phyloP scores from a whole-genome alignment of 176 grass and related monocot species.

The Hsuehochloa calcarea region DNA sequence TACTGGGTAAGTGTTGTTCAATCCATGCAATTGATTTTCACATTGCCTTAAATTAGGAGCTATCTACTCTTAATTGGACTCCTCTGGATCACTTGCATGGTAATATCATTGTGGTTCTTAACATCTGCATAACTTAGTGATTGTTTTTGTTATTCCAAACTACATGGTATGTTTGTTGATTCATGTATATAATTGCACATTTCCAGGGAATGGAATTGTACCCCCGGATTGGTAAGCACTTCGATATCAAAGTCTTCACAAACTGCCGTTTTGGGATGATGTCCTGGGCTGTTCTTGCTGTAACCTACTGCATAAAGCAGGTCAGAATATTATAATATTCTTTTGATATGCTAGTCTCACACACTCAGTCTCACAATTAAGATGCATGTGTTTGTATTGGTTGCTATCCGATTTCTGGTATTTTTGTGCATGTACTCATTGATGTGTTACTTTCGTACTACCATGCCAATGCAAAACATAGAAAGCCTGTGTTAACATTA shows the following conservation, averaged over 20 bases:
- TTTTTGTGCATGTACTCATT: not conserved
- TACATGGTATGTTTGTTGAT: conserved; percentile 2
- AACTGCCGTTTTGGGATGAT: conserved; percentile 99
- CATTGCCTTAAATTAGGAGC: not conserved
- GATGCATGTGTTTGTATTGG: not conserved
- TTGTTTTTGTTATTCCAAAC: not conserved
- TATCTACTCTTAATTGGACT: not conserved
- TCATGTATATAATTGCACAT: conserved; percentile 10
- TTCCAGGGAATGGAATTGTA: conserved; percentile 94
- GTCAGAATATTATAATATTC: conserved; percentile 41
- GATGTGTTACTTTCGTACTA: not conserved
- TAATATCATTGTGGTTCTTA: not conserved
- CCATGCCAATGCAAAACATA: conserved; percentile 8
- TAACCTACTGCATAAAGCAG: conserved; percentile 99
- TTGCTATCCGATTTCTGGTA: not conserved
- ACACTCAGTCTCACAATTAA: not conserved
- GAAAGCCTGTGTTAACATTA: not conserved
- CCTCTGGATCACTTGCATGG: not conserved
- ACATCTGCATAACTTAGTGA: not conserved
- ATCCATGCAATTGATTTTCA: not conserved
- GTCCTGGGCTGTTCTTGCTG: conserved; percentile 99
- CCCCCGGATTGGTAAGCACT: conserved; percentile 91
- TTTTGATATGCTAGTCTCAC: conserved; percentile 13
- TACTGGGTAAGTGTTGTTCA: conserved; percentile 71
- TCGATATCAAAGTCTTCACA: conserved; percentile 98